These are phyloP conservation scores for Penicillium manginii DNA, from an alignment of 495 filamentous ascomycete genomes.

Conservation along the genomic window DNA sequence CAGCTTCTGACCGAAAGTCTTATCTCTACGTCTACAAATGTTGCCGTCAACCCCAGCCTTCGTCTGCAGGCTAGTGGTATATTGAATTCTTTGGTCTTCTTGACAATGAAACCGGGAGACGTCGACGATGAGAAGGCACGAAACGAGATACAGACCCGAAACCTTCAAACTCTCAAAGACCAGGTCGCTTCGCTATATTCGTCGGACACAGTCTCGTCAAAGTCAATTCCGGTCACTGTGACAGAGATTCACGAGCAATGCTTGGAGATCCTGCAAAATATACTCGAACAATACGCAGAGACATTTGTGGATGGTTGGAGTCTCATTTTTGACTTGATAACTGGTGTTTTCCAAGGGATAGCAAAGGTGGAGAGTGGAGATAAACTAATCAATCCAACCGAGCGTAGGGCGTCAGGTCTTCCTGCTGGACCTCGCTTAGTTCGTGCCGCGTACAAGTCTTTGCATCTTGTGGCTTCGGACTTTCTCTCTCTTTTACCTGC, in stretches of 20 bases:
- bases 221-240: conserved; percentile 55
- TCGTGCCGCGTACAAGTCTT: conserved; percentile 79
- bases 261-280: conserved; percentile 76
- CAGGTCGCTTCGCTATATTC: conserved; percentile 57
- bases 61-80: conserved; percentile 74
- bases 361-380: conserved; percentile 26
- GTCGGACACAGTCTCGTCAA: conserved; percentile 26
- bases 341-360: conserved; percentile 71
- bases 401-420: conserved; percentile 32
- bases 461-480: conserved; percentile 93
- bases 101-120: conserved; percentile 43
- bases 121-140: conserved; percentile 33
- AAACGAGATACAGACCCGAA: conserved; percentile 65
- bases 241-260: conserved; percentile 81
- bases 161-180: conserved; percentile 68
- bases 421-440: conserved; percentile 75
- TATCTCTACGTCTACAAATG: conserved; percentile 63
- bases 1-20: conserved; percentile 68
- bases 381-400: conserved; percentile 13
- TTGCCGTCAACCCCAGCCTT: conserved; percentile 57
- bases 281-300: conserved; percentile 90
- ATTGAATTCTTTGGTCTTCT: conserved; percentile 71
- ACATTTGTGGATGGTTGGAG: conserved; percentile 80
- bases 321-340: conserved; percentile 81
- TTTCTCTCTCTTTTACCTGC: conserved; percentile 81